A percentile compares a stretch with the other conserved stretches of the same genome.
Conservation (phyloP, 495 filamentous ascomycete genomes). For the Tuber indicum region DNA sequence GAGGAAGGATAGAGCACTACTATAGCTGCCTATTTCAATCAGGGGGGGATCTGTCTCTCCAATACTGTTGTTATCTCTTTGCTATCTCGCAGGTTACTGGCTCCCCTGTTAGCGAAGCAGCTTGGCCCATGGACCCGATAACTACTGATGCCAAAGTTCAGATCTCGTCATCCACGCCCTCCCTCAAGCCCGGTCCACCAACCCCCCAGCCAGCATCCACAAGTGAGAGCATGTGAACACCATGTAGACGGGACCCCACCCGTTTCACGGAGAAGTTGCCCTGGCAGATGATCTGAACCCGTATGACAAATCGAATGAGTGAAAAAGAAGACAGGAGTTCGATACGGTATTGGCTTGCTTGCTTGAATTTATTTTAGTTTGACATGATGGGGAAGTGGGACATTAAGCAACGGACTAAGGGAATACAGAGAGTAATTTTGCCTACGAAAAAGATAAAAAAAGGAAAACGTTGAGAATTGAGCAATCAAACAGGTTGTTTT, state of each 20-base stretch:
- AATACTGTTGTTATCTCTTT: too few species aligned
- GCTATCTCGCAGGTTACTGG: too few species aligned
- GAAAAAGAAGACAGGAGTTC: not conserved
- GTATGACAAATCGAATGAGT: not conserved
- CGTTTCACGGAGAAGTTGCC: not conserved
- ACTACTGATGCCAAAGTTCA: too few species aligned
- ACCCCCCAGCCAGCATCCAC: not conserved
- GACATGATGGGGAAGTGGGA: not conserved
- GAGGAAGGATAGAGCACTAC: not conserved
- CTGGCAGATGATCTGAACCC: not conserved
- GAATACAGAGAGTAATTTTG: not conserved
- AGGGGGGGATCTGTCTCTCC: not conserved
- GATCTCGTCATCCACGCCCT: too few species aligned
- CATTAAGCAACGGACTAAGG: not conserved
- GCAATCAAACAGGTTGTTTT: slow-evolving; percentile 35
- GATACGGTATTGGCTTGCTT: not conserved
- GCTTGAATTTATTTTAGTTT: not conserved
- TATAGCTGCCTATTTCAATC: not conserved
- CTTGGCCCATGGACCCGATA: too few species aligned
- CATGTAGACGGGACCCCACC: not conserved
- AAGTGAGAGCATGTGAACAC: not conserved
- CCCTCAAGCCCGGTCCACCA: too few species aligned
- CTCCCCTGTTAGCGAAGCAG: not conserved
- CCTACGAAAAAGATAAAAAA: not conserved
- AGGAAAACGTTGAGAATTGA: not conserved